A percentile compares a stretch with the other conserved stretches of the same genome.
Conservation (phyloP, 1,139 yeast species). For the Chernovozyma aurita region DNA sequence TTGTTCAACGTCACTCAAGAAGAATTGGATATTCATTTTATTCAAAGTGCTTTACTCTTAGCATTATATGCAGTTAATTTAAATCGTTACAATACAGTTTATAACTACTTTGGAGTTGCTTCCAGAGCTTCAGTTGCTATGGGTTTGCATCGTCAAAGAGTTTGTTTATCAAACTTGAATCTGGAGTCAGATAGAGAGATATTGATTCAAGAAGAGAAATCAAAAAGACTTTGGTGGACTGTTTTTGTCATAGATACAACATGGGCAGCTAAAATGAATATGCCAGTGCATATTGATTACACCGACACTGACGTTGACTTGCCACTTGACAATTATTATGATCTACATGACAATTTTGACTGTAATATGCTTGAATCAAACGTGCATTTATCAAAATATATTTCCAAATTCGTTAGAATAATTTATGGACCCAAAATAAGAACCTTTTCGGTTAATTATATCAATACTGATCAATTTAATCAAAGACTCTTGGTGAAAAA, state of each 20-base stretch:
- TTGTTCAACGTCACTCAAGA: constrained; percentile 39
- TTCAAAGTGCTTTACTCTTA: constrained; percentile 43
- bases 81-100: constrained; percentile 46
- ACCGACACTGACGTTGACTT: constrained; percentile 49
- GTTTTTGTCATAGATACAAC: constrained; percentile 46
- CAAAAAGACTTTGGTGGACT: constrained; percentile 54
- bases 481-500: constrained; percentile 28
- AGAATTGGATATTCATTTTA: constrained; percentile 31
- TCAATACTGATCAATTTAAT: constrained; percentile 38
- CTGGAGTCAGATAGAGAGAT: constrained; percentile 6
- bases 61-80: constrained; percentile 47
- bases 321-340: constrained; percentile 32
- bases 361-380: constrained; percentile 30
- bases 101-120: constrained; percentile 47
- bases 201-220: constrained; percentile 23
- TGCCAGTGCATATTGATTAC: constrained; percentile 44
- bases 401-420: constrained; percentile 30
- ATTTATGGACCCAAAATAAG: constrained; percentile 36
- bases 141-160: constrained; percentile 40
- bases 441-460: constrained; percentile 35
- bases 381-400: constrained; percentile 37
- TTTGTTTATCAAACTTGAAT: constrained; percentile 8
- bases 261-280: constrained; percentile 46
- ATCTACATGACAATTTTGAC: constrained; percentile 30
- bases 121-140: constrained; percentile 41